Evolutionary conservation across 768 basidiomycete species (phyloP).

Genomic region (Mycena leptocephala): DNA sequence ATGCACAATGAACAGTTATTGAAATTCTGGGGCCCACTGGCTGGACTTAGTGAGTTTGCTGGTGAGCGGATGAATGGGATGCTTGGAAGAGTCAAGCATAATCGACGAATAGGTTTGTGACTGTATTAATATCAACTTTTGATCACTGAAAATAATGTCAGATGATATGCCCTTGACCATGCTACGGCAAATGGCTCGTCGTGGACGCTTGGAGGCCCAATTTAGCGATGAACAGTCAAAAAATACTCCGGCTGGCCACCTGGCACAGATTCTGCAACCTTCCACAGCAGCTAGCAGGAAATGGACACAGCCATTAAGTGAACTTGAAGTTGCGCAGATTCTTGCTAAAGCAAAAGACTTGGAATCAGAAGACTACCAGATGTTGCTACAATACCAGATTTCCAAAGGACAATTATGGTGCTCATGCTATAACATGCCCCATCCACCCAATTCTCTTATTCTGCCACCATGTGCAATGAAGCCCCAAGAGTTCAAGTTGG

Average conservation of each 20-base stretch:
- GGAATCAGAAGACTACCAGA: constrained; percentile 26
- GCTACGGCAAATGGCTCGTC: too few species aligned
- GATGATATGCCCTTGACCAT: too few species aligned
- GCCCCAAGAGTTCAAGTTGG: constrained; percentile 27
- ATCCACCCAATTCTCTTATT: constrained; percentile 16
- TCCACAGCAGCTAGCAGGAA: neutral
- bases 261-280: constrained; percentile 24
- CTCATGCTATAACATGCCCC: constrained; percentile 26
- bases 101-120: too few species aligned
- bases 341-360: constrained; percentile 27
- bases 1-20: constrained; percentile 22
- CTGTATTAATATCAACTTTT: too few species aligned
- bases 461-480: constrained; percentile 35
- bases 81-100: too few species aligned
- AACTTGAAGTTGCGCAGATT: constrained; percentile 18
- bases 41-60: constrained; percentile 29
- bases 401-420: constrained; percentile 29
- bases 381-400: constrained; percentile 36
- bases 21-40: constrained; percentile 34
- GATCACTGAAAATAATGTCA: too few species aligned
- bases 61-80: too few species aligned
- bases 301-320: neutral
- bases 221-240: too few species aligned
- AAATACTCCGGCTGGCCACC: too few species aligned
- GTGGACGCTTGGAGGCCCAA: too few species aligned